phyloP scores from a whole-genome alignment of 148 eudicot species.

The Rhododendron molle region DNA sequence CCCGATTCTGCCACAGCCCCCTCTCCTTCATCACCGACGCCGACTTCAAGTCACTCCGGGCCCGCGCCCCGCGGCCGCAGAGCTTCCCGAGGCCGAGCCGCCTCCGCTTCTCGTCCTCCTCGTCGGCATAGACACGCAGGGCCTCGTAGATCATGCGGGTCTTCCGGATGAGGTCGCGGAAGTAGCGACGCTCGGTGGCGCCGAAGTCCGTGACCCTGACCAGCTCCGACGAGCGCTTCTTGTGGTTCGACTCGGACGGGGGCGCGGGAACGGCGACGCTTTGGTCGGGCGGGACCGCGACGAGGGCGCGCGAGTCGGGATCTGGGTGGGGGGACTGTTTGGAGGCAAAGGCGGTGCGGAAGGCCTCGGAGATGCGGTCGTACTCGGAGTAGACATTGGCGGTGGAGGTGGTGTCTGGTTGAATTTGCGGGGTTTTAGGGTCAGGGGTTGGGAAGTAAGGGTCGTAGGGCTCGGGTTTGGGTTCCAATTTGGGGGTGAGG shows the following conservation, averaged over 20 bases:
- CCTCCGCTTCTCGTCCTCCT: slow-evolving; percentile 39
- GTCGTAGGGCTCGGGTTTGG: slow-evolving; percentile 50
- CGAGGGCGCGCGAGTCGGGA: slow-evolving; percentile 43
- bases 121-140: slow-evolving; percentile 31
- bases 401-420: not conserved
- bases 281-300: slow-evolving; percentile 23
- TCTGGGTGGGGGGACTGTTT: slow-evolving; percentile 5
- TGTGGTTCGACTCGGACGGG: not conserved
- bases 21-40: slow-evolving; percentile 49
- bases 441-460: not conserved
- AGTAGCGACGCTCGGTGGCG: slow-evolving; percentile 39
- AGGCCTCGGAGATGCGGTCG: slow-evolving; percentile 42
- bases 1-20: slow-evolving; percentile 65
- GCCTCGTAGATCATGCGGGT: slow-evolving; percentile 62
- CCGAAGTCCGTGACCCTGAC: slow-evolving; percentile 49
- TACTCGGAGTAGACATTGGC: slow-evolving; percentile 43
- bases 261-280: slow-evolving; percentile 1
- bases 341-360: slow-evolving; percentile 30
- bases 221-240: slow-evolving; percentile 49
- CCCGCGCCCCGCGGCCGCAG: slow-evolving; percentile 2
- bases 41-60: slow-evolving; percentile 53
- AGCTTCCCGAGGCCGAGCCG: slow-evolving; percentile 18
- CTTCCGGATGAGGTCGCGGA: slow-evolving; percentile 45
- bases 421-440: not conserved
- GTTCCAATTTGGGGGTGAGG: slow-evolving; percentile 38